A percentile compares a stretch with the other conserved stretches of the same genome.
These are phyloP conservation scores for Cokeromyces recurvatus DNA, from an alignment of 371 early-diverging fungal genomes.

Conservation along the genomic window DNA sequence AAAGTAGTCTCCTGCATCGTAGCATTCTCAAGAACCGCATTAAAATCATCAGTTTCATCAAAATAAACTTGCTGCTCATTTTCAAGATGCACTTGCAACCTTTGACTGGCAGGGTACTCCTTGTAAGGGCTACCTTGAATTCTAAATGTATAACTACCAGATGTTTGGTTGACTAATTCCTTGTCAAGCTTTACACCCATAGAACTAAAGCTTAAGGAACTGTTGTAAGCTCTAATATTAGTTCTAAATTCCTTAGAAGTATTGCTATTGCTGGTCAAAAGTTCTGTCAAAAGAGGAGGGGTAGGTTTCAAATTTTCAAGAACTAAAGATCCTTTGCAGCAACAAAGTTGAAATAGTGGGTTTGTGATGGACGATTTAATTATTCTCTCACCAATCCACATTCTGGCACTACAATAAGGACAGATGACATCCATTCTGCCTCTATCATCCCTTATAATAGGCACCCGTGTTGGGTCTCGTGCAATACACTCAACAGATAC, in stretches of 20 bases:
- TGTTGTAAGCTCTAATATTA: constrained; percentile 15
- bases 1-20: too few relatives aligned
- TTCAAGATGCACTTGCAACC: too few relatives aligned
- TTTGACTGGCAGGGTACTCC: too few relatives aligned
- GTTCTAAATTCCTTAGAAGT: background rate
- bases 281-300: background rate
- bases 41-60: too few relatives aligned
- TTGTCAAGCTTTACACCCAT: constrained; percentile 12
- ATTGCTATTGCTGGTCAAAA: background rate
- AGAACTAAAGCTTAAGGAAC: constrained; percentile 11
- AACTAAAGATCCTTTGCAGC: background rate
- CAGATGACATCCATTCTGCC: too few relatives aligned
- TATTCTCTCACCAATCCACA: constrained; percentile 5
- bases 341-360: background rate
- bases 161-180: background rate
- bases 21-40: too few relatives aligned
- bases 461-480: too few relatives aligned
- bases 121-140: constrained; percentile 4
- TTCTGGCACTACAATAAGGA: background rate
- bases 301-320: background rate
- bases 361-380: background rate
- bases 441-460: too few relatives aligned
- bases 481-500: too few relatives aligned
- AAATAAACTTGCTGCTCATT: too few relatives aligned
- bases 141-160: constrained; percentile 9